Base-by-base conservation (phyloP, 2,329 filamentous ascomycete species). In the Aspergillus japonicus region DNA sequence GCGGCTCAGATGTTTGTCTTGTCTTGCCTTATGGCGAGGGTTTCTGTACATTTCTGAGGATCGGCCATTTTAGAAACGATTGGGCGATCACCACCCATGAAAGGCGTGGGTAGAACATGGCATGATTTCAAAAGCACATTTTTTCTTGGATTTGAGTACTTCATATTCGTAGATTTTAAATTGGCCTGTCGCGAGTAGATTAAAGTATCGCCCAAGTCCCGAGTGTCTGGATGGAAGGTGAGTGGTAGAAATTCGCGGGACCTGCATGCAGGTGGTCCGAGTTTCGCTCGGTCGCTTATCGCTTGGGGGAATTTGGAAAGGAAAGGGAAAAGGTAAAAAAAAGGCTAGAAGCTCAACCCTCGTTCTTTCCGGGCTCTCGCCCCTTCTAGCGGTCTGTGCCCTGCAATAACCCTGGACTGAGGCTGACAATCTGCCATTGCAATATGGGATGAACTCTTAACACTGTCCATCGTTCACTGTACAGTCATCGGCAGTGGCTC, bases 31-130 rank as follows among this genome's bases (percentile, higher is more conserved):
- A 29, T 29, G 47, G 51, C 47, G 49, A 35, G 39, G 56, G 47
- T 21, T 54, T 50, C 47, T 62, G 60, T 60, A 62, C 54, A 59
- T 57, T 62, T 57, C 33, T 44, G 5, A 50, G 31, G 29, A 62
- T 35, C 42, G 14, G 35, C 47, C 42, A 47, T 42, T 19, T 8
- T 44, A 26, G 31, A n/a, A 3, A 16, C 2, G 1, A 42, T 19
- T 42, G 39, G 39, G 6, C 16, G 39, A 44, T 10, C 14, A n/a
- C 39, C 16, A 16, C 39, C 7, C 14, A 16, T 16, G 1, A 35
- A 44, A 16, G 39, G 39, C 1, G 14, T 19, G 16, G 39, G 19
- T 44, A 44, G 39, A 44, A 44, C 39, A 44, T 19, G 39, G 16
- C 19, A 44, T 12, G 3, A 44, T 44, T 44, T 19, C 14, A 44